Evolutionary conservation across 2,329 filamentous ascomycete species (phyloP).

Genomic region (Hirsutella rhossiliensis): DNA sequence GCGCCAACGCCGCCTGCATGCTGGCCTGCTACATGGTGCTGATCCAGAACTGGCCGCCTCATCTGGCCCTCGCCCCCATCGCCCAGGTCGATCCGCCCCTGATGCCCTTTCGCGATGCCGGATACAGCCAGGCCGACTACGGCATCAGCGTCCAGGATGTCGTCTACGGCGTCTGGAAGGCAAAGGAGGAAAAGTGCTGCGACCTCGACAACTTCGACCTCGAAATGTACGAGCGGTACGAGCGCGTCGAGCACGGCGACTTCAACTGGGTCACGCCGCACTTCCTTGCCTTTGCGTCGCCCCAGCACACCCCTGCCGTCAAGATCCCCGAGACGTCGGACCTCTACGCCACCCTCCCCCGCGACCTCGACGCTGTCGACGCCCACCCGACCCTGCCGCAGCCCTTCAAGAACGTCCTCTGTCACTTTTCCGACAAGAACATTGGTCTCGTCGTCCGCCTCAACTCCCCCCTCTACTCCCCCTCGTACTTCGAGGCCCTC

Average conservation of each 20-base stretch:
- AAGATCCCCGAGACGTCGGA: conserved; percentile 63
- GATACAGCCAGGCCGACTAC: conserved; percentile 97
- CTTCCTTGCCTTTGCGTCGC: conserved; percentile 93
- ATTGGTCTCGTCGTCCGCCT: conserved; percentile 89
- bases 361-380: conserved; percentile 61
- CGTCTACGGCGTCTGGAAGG: conserved; percentile 97
- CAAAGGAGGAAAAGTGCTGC: conserved; percentile 89
- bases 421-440: conserved; percentile 76
- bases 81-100: conserved; percentile 92
- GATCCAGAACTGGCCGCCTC: conserved; percentile 94
- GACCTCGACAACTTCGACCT: conserved; percentile 89
- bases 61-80: conserved; percentile 88
- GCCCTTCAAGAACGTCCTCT: conserved; percentile 92
- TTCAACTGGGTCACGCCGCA: conserved; percentile 98
- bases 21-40: conserved; percentile 98
- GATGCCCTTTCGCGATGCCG: conserved; percentile 98
- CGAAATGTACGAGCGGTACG: conserved; percentile 92
- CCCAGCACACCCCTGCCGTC: conserved; percentile 67
- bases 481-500: conserved; percentile 91
- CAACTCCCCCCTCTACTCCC: conserved; percentile 91
- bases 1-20: conserved; percentile 88
- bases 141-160: conserved; percentile 92
- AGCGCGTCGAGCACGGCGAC: conserved; percentile 94
- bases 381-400: conserved; percentile 58
- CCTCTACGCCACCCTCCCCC: conserved; percentile 62